Percentiles rank a stretch among this genome's conserved stretches.
These are phyloP conservation scores for Taiozyma sp. DNA, from an alignment of 1,139 yeast species.

Conservation along the genomic window DNA sequence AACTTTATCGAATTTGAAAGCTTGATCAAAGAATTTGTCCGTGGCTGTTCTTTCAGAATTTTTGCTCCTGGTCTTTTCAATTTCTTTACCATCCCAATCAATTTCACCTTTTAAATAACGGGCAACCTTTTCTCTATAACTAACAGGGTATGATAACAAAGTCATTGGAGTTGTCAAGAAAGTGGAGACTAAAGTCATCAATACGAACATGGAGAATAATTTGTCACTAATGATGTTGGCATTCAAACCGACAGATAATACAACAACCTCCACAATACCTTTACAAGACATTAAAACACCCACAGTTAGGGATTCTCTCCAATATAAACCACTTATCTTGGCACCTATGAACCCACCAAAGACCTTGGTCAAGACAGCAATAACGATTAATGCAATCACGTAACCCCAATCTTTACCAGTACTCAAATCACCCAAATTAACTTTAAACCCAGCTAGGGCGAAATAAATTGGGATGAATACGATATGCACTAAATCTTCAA, in stretches of 20 bases:
- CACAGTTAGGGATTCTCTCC: constrained; percentile 70
- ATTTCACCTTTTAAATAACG: constrained; percentile 32
- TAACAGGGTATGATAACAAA: constrained; percentile 49
- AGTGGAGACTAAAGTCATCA: constrained; percentile 74
- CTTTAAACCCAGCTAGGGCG: constrained; percentile 71
- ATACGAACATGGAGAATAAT: constrained; percentile 72
- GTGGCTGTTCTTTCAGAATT: constrained; percentile 10
- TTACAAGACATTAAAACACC: constrained; percentile 87
- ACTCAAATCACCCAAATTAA: constrained; percentile 56
- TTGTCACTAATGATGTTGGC: constrained; percentile 59
- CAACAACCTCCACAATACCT: constrained; percentile 81
- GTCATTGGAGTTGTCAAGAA: constrained; percentile 73
- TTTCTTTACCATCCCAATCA: constrained; percentile 32
- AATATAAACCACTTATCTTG: constrained; percentile 50
- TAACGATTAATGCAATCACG: constrained; percentile 54
- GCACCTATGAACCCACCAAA: constrained; percentile 64
- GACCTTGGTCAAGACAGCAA: constrained; percentile 64
- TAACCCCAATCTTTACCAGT: constrained; percentile 74
- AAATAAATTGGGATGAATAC: constrained; percentile 71
- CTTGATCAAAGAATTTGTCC: constrained; percentile 10
- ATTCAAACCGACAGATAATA: constrained; percentile 64
- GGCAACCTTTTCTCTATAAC: constrained; percentile 50
- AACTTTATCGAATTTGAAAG: constrained; percentile 23
- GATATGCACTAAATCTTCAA: constrained; percentile 71
- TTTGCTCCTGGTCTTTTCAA: constrained; percentile 15